Evolutionary conservation across 257 asterid species (phyloP).

Genomic region (Paraleonurus japonicus): DNA sequence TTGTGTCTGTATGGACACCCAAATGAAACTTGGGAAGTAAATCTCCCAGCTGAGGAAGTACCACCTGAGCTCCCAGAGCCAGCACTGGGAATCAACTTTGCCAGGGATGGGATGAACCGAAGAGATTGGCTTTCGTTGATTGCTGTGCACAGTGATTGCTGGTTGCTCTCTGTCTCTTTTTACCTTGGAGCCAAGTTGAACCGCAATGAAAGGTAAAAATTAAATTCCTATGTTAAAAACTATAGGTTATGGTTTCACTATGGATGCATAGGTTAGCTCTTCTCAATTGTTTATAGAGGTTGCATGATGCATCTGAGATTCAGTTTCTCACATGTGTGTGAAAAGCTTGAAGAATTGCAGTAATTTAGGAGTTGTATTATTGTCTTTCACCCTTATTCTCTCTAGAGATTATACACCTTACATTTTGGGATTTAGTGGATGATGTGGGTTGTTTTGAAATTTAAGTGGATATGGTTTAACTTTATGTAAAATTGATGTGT

Average conservation of each 20-base stretch:
- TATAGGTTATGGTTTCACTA: not conserved
- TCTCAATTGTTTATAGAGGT: not conserved
- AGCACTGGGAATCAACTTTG: constrained; percentile 89
- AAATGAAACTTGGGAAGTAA: constrained; percentile 92
- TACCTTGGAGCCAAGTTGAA: constrained; percentile 86
- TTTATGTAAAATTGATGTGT: not conserved
- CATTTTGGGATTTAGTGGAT: not conserved
- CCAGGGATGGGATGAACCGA: constrained; percentile 93
- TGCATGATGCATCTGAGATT: not conserved
- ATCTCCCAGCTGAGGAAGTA: constrained; percentile 95
- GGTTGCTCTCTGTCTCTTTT: constrained; percentile 95
- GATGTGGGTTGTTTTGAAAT: not conserved
- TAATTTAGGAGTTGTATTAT: not conserved
- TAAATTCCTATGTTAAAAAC: constrained; percentile 13
- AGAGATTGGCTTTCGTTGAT: constrained; percentile 94
- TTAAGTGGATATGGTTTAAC: not conserved
- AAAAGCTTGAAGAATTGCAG: not conserved
- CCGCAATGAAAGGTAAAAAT: constrained; percentile 74
- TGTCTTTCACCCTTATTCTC: not conserved
- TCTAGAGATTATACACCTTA: not conserved
- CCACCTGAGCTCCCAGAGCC: constrained; percentile 99
- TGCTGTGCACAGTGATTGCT: constrained; percentile 96
- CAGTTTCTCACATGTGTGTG: not conserved
- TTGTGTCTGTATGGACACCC: constrained; percentile 91
- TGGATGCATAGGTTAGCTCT: constrained; percentile 1